phyloP scores from a whole-genome alignment of 257 asterid species.

The Capsicum baccatum region DNA sequence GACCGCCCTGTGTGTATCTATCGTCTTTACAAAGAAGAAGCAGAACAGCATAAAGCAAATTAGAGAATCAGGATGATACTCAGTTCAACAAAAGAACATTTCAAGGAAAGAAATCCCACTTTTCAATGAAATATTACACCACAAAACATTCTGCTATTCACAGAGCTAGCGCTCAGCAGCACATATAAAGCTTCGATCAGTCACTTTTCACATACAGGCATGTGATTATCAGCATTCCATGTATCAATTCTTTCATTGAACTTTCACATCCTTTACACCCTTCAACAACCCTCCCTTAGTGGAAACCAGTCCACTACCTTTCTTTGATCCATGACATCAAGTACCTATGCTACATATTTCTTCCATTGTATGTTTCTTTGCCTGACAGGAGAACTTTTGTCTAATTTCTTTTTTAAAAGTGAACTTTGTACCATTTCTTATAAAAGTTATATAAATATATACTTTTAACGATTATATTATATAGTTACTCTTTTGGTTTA shows the following conservation, averaged over 20 bases:
- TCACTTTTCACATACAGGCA: not conserved
- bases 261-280: not conserved
- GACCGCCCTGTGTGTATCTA: no score
- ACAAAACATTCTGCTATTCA: not conserved
- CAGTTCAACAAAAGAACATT: not conserved
- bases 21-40: no score
- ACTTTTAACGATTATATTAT: no score
- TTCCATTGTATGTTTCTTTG: not conserved
- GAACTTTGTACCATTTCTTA: not conserved
- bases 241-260: slow-evolving; percentile 10
- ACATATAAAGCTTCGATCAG: slow-evolving; percentile 4
- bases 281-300: not conserved
- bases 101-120: not conserved
- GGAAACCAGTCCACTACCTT: not conserved
- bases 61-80: slow-evolving; percentile 4
- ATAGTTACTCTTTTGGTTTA: no score
- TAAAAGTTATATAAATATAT: not conserved
- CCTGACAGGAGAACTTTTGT: not conserved
- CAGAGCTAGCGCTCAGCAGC: not conserved
- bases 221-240: slow-evolving; percentile 15
- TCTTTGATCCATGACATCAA: not conserved
- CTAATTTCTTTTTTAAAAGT: not conserved
- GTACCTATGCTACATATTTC: not conserved
- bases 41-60: not conserved
- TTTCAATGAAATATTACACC: not conserved